Conservation (phyloP, 495 filamentous ascomycete genomes). For the Trichoderma parareesei region DNA sequence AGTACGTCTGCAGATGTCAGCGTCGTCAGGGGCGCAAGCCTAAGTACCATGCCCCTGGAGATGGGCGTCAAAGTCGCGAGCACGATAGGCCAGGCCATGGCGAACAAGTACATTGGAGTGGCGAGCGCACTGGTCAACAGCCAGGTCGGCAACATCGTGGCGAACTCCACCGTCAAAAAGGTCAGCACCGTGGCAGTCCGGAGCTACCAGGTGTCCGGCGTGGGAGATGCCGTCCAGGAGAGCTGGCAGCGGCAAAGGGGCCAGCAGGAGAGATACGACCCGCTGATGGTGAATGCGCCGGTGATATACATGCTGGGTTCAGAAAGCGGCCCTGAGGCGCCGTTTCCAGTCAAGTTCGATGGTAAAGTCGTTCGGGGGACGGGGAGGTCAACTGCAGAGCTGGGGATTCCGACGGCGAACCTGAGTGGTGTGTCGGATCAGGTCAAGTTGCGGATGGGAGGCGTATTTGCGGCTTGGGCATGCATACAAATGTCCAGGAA, state of each 20-base stretch:
- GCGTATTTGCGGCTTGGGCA: constrained; percentile 59
- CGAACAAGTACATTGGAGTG: constrained; percentile 42
- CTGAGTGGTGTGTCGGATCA: constrained; percentile 37
- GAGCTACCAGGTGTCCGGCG: constrained; percentile 27
- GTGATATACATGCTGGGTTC: constrained; percentile 20
- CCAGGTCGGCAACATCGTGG: constrained; percentile 35
- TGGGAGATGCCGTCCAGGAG: constrained; percentile 28
- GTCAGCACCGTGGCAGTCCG: constrained; percentile 32
- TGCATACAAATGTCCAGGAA: constrained; percentile 25
- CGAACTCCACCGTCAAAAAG: constrained; percentile 34
- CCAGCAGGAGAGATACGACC: constrained; percentile 18
- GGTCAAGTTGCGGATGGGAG: constrained; percentile 41
- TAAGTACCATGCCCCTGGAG: constrained; percentile 57
- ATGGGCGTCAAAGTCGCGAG: constrained; percentile 51
- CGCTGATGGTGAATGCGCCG: constrained; percentile 18
- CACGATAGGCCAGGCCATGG: constrained; percentile 41
- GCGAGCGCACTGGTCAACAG: constrained; percentile 27
- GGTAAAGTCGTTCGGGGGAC: constrained; percentile 32
- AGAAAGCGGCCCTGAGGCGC: constrained; percentile 45
- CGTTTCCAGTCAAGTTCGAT: constrained; percentile 51
- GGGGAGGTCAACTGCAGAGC: constrained; percentile 23
- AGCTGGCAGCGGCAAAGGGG: constrained; percentile 21
- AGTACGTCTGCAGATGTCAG: constrained; percentile 51
- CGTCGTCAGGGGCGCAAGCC: constrained; percentile 53
- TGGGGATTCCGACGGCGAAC: constrained; percentile 30